Conservation (phyloP, 371 early-diverging fungal species). For the Choanephora cucurbitarum region DNA sequence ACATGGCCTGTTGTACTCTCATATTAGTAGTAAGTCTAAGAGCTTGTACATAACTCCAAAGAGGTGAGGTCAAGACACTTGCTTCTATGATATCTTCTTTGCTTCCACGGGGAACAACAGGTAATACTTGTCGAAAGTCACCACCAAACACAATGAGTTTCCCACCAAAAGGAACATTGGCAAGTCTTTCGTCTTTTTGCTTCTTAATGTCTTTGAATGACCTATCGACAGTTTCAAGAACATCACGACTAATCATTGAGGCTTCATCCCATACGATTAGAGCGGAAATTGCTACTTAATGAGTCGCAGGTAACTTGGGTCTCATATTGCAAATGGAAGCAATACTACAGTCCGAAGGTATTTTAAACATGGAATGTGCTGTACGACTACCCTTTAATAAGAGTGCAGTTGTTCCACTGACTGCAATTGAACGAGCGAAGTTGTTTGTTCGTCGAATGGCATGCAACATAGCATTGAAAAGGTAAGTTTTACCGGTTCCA, state of each 20-base stretch:
- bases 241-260: constrained; percentile 23
- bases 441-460: neutral
- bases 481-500: constrained; percentile 13
- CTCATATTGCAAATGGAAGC: constrained; percentile 18
- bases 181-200: constrained; percentile 5
- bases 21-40: constrained; percentile 4
- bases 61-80: neutral
- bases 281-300: constrained; percentile 7
- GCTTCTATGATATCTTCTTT: constrained; percentile 7
- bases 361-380: constrained; percentile 28
- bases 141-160: constrained; percentile 23
- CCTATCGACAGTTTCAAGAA: constrained; percentile 27
- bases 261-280: constrained; percentile 42
- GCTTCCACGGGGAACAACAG: constrained; percentile 14
- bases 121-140: constrained; percentile 10
- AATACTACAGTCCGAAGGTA: constrained; percentile 16
- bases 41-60: constrained; percentile 3
- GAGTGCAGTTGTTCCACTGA: constrained; percentile 31
- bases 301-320: constrained; percentile 1
- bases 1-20: constrained; percentile 15
- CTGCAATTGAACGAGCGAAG: constrained; percentile 18
- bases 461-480: constrained; percentile 11
- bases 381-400: constrained; percentile 31
- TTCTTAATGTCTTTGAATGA: constrained; percentile 27
- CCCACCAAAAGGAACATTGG: constrained; percentile 28